These are phyloP conservation scores for Albizia julibrissin DNA, from an alignment of 306 rosid genomes.

Conservation along the genomic window DNA sequence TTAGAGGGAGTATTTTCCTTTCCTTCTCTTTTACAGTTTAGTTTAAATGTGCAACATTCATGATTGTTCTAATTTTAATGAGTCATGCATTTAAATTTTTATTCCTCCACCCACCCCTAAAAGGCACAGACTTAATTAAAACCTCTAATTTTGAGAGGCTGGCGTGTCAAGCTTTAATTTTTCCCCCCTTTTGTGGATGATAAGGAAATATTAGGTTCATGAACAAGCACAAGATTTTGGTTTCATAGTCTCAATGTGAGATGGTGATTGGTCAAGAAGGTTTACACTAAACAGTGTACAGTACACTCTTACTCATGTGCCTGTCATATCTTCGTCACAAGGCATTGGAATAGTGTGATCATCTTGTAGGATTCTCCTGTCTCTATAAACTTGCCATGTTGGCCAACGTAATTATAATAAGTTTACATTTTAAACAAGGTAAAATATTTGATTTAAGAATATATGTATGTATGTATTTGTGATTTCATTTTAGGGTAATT, in stretches of 20 bases:
- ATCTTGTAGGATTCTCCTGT: constrained; percentile 1
- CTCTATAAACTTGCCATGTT: neutral
- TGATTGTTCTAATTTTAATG: no score
- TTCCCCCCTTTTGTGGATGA: no score
- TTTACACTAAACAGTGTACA: neutral
- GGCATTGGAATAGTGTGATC: neutral
- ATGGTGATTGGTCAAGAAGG: neutral
- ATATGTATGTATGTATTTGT: neutral
- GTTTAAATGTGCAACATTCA: neutral
- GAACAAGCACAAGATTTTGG: neutral
- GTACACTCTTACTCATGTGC: neutral
- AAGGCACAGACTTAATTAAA: neutral
- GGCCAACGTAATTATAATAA: neutral
- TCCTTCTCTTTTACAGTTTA: neutral
- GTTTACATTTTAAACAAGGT: neutral
- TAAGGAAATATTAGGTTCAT: neutral
- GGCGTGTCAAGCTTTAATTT: neutral
- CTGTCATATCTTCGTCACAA: neutral
- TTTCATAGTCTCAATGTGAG: neutral
- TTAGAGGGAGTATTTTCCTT: no score
- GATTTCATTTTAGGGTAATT: no score
- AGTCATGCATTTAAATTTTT: no score
- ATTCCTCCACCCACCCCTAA: neutral
- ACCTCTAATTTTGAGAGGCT: neutral
- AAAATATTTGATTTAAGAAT: neutral